Evolutionary conservation across 768 basidiomycete species (phyloP), one percentile per base, ranked within the genome.

Genomic region (Termitomyces sp.): DNA sequence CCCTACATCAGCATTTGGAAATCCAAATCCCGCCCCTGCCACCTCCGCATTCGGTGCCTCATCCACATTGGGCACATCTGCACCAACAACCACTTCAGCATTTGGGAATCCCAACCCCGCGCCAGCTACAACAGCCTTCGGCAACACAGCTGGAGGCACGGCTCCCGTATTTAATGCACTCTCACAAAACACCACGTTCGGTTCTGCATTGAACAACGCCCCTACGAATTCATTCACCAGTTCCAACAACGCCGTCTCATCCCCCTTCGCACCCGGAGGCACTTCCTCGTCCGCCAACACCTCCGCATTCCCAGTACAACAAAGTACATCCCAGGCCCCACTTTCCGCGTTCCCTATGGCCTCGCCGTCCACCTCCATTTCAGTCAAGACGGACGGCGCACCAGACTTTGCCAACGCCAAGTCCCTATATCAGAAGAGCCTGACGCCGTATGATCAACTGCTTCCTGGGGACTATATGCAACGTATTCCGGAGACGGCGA

Each of bases 391-490:
- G 63, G n/a, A 47, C 66, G 63, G 67, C 8, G 61, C 63, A 5
- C 72, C 71, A 9, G 72, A 75, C 55, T 75, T 75, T 34, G 61
- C 61, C 50, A 61, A 63, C 3, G 65, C 60, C 46, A 71, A 69
- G 59, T 70, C 69, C 40, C 68, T 74, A 58, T 78, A 77, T 65
- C 76, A 78, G 65, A 80, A 81, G 2, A 82, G 79, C 7, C 63
- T 76, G 43, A 82, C 85, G 62, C 81, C 82, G 59, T 89, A 88
- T 66, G 84, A 86, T 60, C 66, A 59, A 37, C 68, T 80, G 31
- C 75, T 92, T 37, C 89, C 88, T 6, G 64, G 66, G n/a, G 79
- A 86, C 65, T 92, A 92, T 71, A 61, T 76, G 40, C 73, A 82
- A 55, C 69, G 82, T 20, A 65, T 91, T 31, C 88, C 91, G 2